phyloP scores from a whole-genome alignment of 805 yeast genomes.

The Candida qinlingensis region DNA sequence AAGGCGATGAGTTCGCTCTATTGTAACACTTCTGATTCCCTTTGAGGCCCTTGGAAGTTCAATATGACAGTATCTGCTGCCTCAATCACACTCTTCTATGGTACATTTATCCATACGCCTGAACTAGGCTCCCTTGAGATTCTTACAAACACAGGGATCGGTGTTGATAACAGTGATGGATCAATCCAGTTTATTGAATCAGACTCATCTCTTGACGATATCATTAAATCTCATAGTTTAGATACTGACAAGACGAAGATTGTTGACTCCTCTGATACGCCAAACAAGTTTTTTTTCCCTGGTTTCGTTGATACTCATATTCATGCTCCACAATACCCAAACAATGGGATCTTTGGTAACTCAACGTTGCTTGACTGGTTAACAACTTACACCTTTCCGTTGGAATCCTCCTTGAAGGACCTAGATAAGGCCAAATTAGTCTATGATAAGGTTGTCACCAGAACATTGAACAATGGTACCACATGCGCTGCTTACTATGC shows the following conservation, averaged over 20 bases:
- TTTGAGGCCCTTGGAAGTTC: neutral
- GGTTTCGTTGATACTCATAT: slow-evolving; percentile 82
- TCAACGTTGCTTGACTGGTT: slow-evolving; percentile 89
- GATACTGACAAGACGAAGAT: slow-evolving; percentile 26
- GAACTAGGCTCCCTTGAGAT: slow-evolving; percentile 50
- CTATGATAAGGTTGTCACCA: slow-evolving; percentile 60
- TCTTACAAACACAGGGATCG: slow-evolving; percentile 49
- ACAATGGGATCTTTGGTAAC: slow-evolving; percentile 77
- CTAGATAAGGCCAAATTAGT: slow-evolving; percentile 50
- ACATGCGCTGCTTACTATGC: slow-evolving; percentile 92
- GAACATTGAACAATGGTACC: slow-evolving; percentile 76
- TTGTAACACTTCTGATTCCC: neutral
- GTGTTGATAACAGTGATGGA: slow-evolving; percentile 50
- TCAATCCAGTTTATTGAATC: slow-evolving; percentile 26
- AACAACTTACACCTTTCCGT: slow-evolving; percentile 79
- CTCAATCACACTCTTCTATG: slow-evolving; percentile 44
- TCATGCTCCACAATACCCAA: slow-evolving; percentile 83
- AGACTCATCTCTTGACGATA: slow-evolving; percentile 2
- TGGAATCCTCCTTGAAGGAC: slow-evolving; percentile 66
- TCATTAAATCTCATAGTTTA: slow-evolving; percentile 9
- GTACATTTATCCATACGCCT: slow-evolving; percentile 75
- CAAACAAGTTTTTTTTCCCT: slow-evolving; percentile 63
- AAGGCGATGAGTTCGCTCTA: neutral
- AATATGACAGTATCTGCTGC: slow-evolving; percentile 3
- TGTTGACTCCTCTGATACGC: slow-evolving; percentile 31